Evolutionary conservation across 129 eudicot species (phyloP), one percentile per base, ranked within the genome.

Genomic region (Helianthus tuberosus): DNA sequence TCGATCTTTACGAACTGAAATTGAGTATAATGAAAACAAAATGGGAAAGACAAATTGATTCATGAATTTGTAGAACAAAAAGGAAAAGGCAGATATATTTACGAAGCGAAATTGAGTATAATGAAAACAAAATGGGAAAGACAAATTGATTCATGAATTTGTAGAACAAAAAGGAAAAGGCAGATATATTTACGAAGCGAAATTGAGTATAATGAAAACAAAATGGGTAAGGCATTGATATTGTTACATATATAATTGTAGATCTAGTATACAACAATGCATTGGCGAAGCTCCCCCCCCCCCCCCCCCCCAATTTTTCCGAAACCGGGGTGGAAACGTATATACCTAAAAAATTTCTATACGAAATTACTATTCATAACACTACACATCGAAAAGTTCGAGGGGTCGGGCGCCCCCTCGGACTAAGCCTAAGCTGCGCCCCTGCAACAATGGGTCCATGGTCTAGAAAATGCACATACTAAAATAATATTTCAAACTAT

Each of bases 401-500:
- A n/a, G n/a, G n/a, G n/a, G n/a, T n/a, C n/a, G n/a, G n/a, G n/a
- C n/a, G n/a, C n/a, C n/a, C n/a, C n/a, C n/a, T n/a, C n/a, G n/a
- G n/a, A n/a, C n/a, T n/a, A n/a, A n/a, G n/a, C n/a, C n/a, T n/a
- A n/a, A n/a, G n/a, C n/a, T n/a, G n/a, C n/a, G n/a, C n/a, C n/a
- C n/a, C n/a, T n/a, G n/a, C 66, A 32, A 32, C 44, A 60, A 60
- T 29, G 44, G 66, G n/a, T 60, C 44, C 66, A 29, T 60, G 43
- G 17, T 32, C 66, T 60, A 60, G 41, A 32, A 55, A 60, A 27
- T 60, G 66, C 29, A 27, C 4, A 60, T 6, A 32, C 13, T 27
- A 12, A 29, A 60, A 1, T 60, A 32, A 32, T 12, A 60, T 11
- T 29, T 27, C 12, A 60, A 41, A 41, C 10, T 5, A 41, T 41